These are phyloP conservation scores for Oropetium thomaeum DNA, from an alignment of 176 grass and related monocot species.

Conservation along the genomic window DNA sequence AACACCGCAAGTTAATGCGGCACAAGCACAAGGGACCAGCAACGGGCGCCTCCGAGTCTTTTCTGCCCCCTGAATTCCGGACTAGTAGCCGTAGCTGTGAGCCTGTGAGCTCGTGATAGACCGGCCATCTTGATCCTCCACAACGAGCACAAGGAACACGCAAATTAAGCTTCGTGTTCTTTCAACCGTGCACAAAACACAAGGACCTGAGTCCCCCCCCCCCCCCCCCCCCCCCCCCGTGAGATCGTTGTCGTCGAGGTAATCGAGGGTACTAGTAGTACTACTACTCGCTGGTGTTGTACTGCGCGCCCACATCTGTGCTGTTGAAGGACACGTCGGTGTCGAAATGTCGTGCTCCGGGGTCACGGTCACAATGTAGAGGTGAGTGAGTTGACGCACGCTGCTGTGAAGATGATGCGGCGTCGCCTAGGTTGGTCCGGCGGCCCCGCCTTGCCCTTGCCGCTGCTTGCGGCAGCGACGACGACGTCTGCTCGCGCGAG, in stretches of 20 bases:
- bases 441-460: neutral
- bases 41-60: neutral
- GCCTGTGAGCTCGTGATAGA: neutral
- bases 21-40: neutral
- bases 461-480: neutral
- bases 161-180: neutral
- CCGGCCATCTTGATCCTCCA: neutral
- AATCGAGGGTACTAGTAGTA: neutral
- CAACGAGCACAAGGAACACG: neutral
- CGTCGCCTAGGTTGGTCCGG: neutral
- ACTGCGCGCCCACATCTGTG: neutral
- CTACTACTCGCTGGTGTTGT: too few species aligned
- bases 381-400: neutral
- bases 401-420: neutral
- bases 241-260: neutral
- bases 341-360: neutral
- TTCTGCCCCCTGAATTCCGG: conserved; percentile 1
- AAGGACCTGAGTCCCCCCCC: too few species aligned
- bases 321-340: neutral
- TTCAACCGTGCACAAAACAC: too few species aligned
- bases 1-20: neutral
- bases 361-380: neutral
- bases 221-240: too few species aligned
- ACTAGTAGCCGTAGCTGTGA: neutral
- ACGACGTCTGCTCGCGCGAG: neutral